phyloP scores from a whole-genome alignment of 1,284 basidiomycete genomes.

The Spongiforma sp. region DNA sequence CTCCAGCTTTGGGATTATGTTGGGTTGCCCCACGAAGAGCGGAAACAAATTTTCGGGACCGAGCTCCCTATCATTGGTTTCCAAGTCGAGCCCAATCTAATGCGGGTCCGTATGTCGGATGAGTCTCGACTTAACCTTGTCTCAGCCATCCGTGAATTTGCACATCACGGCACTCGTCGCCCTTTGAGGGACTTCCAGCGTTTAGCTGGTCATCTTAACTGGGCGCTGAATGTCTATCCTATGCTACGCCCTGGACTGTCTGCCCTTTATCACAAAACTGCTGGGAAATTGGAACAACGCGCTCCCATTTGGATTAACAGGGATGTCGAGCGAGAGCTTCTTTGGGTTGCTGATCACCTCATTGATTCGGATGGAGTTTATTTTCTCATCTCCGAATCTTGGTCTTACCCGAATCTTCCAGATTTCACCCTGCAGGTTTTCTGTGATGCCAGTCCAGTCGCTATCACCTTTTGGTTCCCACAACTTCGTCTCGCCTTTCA shows the following conservation, averaged over 20 bases:
- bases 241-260: conserved; percentile 37
- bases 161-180: conserved; percentile 2
- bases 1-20: conserved; percentile 43
- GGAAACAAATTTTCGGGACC: conserved; percentile 37
- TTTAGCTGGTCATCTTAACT: conserved; percentile 43
- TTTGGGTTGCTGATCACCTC: too few species aligned
- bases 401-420: too few species aligned
- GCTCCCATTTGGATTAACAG: too few species aligned
- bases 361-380: too few species aligned
- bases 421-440: too few species aligned
- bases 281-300: too few species aligned
- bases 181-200: conserved; percentile 29
- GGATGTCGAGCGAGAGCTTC: too few species aligned
- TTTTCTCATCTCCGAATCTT: too few species aligned
- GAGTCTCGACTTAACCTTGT: conserved; percentile 21
- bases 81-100: conserved; percentile 33
- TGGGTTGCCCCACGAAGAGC: conserved; percentile 35
- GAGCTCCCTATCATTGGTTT: conserved; percentile 38
- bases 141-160: conserved; percentile 17
- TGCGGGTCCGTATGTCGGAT: conserved; percentile 29
- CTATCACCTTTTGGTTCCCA: not conserved
- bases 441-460: too few species aligned
- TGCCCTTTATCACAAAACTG: conserved; percentile 24
- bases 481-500: not conserved
- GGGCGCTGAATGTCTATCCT: conserved; percentile 46